Evolutionary conservation across 2,329 filamentous ascomycete species (phyloP), one percentile per base, ranked within the genome.

Genomic region (Camillea tinctor): DNA sequence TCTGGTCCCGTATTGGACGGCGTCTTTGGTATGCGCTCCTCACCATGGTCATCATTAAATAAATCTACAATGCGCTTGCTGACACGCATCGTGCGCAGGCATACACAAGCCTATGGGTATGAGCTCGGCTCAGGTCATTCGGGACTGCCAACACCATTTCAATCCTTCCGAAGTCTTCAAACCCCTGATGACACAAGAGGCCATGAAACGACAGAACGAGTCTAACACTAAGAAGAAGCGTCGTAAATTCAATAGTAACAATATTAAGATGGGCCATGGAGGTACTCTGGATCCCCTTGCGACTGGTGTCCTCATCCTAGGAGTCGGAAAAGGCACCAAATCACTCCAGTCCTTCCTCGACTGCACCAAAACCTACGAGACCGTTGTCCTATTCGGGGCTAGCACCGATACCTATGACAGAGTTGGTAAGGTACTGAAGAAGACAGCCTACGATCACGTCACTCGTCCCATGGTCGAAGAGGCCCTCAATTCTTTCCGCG

Each of bases 271-370:
- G 71, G 95, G 95, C 36, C 95, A 99, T 77, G 95, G 95, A 62
- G 95, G 95, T 50, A 99, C 95, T 1, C 84, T 99, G 19, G 95
- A 99, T 72, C 95, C 95, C 23, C 84, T 97, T 69, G 95, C 95
- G 8, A 97, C 93, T 1, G 95, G 95, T 52, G 91, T 99, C 22
- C 84, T 99, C 54, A 93, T 98, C 64, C 82, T 95, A 6, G 95
- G 94, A 58, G 83, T 97, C 56, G 95, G 94, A 40, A 87, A 84
- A 60, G 95, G 92, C 48, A 99, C 95, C 58, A 99, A 98, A 76
- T 80, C 84, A 15, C 83, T 99, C 1, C 80, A 85, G 49, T 80
- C 86, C 40, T 98, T 97, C 74, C 81, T 98, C 51, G 83, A 86
- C 57, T 97, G 95, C 80, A 96, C 90, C 53, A 99, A 99, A 80